A percentile compares a stretch with the other conserved stretches of the same genome.
Evolutionary conservation across 1,284 basidiomycete species (phyloP).

Genomic region (Exobasidium rhododendri): DNA sequence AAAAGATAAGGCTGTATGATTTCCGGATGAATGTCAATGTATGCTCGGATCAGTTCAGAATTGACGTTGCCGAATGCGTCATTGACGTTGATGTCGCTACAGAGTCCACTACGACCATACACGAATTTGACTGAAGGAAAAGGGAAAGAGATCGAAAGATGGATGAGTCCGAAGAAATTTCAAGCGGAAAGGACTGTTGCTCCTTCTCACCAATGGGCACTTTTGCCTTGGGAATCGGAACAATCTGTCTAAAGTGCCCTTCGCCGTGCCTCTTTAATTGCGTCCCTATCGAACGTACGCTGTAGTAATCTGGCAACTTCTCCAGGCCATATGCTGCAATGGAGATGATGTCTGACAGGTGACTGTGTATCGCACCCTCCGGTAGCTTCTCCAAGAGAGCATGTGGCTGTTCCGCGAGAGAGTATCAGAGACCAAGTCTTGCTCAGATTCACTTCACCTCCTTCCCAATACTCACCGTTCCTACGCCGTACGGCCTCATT

Average conservation of each 20-base stretch:
- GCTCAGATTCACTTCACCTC: too few relatives aligned
- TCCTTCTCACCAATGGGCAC: constrained; percentile 30
- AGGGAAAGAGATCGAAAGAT: background rate
- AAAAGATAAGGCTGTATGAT: constrained; percentile 38
- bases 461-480: constrained; percentile 19
- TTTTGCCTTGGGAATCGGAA: constrained; percentile 28
- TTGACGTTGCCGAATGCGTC: constrained; percentile 44
- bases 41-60: constrained; percentile 33
- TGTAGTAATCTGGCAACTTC: constrained; percentile 14
- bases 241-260: constrained; percentile 18
- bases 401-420: constrained; percentile 1
- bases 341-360: background rate
- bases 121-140: constrained; percentile 35
- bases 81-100: constrained; percentile 44
- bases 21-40: constrained; percentile 34
- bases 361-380: background rate
- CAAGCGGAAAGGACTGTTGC: background rate
- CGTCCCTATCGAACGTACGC: constrained; percentile 3
- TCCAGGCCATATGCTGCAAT: background rate
- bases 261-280: constrained; percentile 13
- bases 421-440: too few relatives aligned
- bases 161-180: background rate
- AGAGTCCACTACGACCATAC: constrained; percentile 21
- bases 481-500: constrained; percentile 28
- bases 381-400: background rate